These are phyloP conservation scores for Claviceps sp. DNA, from an alignment of 2,329 filamentous ascomycete species.

Conservation along the genomic window DNA sequence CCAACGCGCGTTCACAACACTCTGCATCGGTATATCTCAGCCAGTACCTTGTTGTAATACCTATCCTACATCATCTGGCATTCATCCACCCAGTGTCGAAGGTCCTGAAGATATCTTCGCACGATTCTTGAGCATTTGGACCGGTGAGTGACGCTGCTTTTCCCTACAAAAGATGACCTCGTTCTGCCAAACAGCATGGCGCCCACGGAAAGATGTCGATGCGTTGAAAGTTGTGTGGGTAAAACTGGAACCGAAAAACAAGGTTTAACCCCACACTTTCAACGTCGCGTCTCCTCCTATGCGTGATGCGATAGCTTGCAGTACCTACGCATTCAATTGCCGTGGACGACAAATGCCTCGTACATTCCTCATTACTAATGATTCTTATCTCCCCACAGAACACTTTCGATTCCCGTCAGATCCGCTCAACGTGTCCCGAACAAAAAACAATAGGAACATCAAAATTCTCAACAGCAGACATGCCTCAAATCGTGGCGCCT, in stretches of 20 bases:
- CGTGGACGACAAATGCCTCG: not conserved
- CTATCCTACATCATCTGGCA: not conserved
- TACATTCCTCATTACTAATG: not conserved
- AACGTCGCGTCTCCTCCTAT: not conserved
- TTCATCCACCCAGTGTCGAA: not conserved
- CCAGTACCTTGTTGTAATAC: not conserved
- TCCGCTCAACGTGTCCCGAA: too few relatives aligned
- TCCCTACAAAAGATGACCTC: too few relatives aligned
- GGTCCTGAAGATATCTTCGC: not conserved
- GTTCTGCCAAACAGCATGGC: too few relatives aligned
- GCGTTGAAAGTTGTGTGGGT: too few relatives aligned
- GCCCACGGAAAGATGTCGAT: too few relatives aligned
- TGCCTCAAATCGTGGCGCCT: slow-evolving; percentile 28
- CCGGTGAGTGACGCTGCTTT: too few relatives aligned
- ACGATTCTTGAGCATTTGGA: too few relatives aligned
- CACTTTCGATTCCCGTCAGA: not conserved
- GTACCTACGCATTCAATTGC: not conserved
- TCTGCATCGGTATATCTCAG: not conserved
- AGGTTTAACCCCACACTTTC: not conserved
- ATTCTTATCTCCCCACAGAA: not conserved
- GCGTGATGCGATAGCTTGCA: not conserved
- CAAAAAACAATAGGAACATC: not conserved
- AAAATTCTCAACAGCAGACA: slow-evolving; percentile 5
- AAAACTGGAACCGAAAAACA: too few relatives aligned
- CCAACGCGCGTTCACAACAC: not conserved